Percentiles rank a stretch among this genome's conserved stretches.
Conservation (phyloP, 2,329 filamentous ascomycete species). For the Coniochaeta sp. region DNA sequence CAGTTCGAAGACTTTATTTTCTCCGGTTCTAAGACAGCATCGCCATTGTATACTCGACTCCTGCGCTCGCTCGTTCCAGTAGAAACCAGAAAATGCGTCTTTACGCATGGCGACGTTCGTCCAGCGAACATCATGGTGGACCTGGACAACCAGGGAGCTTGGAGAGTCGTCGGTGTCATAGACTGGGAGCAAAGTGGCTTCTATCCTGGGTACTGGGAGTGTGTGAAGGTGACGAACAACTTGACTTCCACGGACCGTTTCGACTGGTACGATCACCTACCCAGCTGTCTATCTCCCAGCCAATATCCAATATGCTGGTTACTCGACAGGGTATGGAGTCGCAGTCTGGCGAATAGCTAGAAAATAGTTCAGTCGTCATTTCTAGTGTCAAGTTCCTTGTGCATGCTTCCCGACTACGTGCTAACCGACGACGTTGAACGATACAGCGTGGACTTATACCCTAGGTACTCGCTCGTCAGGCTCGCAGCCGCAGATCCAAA, state of each 20-base stretch:
- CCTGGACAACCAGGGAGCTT: neutral
- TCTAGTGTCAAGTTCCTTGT: no score
- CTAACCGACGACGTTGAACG: no score
- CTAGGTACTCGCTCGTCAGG: no score
- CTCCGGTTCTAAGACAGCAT: slow-evolving; percentile 6
- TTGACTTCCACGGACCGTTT: neutral
- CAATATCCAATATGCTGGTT: slow-evolving; percentile 5
- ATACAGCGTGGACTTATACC: no score
- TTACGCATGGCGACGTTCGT: slow-evolving; percentile 7
- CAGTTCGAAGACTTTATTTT: slow-evolving; percentile 6
- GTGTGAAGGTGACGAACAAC: neutral
- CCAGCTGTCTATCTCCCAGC: neutral
- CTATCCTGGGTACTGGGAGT: neutral
- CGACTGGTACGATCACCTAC: neutral
- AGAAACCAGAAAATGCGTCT: slow-evolving; percentile 5
- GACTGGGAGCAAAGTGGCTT: neutral
- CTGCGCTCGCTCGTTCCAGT: slow-evolving; percentile 6
- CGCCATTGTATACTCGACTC: slow-evolving; percentile 6
- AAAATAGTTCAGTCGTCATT: neutral
- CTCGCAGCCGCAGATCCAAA: no score
- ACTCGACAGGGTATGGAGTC: neutral
- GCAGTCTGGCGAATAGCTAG: neutral
- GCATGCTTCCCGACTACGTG: no score
- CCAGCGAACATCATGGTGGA: slow-evolving; percentile 1
- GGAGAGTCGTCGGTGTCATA: neutral